A percentile compares a stretch with the other conserved stretches of the same genome.
phyloP scores from a whole-genome alignment of 2,329 filamentous ascomycete species.

The Diaporthe helianthi region DNA sequence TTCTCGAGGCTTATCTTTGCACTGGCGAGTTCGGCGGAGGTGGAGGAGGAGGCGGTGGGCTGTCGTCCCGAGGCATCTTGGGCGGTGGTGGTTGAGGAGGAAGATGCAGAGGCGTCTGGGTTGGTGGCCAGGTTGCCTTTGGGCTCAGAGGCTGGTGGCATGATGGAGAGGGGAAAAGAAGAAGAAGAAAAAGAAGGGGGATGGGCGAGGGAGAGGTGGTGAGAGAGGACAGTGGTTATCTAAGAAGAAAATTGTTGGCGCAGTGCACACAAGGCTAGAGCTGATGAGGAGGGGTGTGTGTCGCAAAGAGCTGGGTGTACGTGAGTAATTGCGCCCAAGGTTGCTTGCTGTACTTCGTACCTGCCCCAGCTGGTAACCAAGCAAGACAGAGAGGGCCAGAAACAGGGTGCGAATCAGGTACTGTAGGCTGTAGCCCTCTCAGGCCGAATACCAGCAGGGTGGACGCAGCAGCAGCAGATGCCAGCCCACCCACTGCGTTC shows the following conservation, averaged over 20 bases:
- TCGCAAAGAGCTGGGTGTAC: conserved; percentile 29
- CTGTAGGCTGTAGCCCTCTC: conserved; percentile 8
- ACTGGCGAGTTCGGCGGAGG: conserved; percentile 70
- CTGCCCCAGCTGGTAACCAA: not conserved
- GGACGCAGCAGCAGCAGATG: not conserved
- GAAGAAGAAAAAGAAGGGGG: conserved; percentile 40
- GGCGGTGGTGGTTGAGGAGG: conserved; percentile 44
- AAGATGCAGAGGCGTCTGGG: conserved; percentile 46
- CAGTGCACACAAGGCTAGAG: conserved; percentile 8
- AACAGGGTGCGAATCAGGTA: conserved; percentile 11
- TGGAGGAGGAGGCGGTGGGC: conserved; percentile 66
- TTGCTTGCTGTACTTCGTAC: not conserved
- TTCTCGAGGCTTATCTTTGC: conserved; percentile 74
- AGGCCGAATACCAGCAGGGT: not conserved
- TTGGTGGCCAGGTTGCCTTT: conserved; percentile 42
- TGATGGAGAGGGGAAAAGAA: conserved; percentile 43
- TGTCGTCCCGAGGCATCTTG: conserved; percentile 70
- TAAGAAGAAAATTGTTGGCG: conserved; percentile 33
- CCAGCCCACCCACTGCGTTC: not conserved
- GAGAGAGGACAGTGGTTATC: conserved; percentile 41
- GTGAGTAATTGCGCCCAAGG: conserved; percentile 26
- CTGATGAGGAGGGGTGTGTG: conserved; percentile 27
- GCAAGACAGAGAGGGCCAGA: conserved; percentile 1
- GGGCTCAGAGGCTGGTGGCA: conserved; percentile 43
- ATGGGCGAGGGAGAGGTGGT: conserved; percentile 40